Conservation (phyloP, 2,329 filamentous ascomycete species). For the Gliomastix tumulicola region DNA sequence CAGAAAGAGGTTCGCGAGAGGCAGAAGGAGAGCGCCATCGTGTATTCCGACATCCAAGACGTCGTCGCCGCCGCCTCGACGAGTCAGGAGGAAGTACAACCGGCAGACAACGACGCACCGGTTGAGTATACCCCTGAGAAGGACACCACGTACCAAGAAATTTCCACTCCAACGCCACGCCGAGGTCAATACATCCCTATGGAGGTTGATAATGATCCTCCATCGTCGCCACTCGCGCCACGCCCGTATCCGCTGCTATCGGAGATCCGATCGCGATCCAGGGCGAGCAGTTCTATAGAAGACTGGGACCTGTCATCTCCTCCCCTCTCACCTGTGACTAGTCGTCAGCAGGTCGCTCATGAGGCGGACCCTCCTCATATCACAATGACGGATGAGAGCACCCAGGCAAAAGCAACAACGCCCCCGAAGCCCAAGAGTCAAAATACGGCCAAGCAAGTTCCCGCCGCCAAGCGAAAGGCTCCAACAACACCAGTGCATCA, state of each 20-base stretch:
- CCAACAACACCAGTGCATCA: no score
- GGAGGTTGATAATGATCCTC: conserved; percentile 43
- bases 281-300: conserved; percentile 19
- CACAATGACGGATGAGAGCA: conserved; percentile 5
- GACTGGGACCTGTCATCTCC: conserved; percentile 53
- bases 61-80: conserved; percentile 11
- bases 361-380: conserved; percentile 8
- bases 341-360: conserved; percentile 14
- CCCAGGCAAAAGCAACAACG: conserved; percentile 6
- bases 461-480: conserved; percentile 6
- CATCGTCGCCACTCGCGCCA: conserved; percentile 52
- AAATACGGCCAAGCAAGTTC: conserved; percentile 1
- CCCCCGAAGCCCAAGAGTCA: not conserved
- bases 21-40: conserved; percentile 57
- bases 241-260: conserved; percentile 43
- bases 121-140: conserved; percentile 36
- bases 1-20: conserved; percentile 72
- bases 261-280: conserved; percentile 44
- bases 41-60: conserved; percentile 64
- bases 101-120: conserved; percentile 7
- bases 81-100: conserved; percentile 7
- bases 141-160: conserved; percentile 37
- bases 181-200: conserved; percentile 44
- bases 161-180: conserved; percentile 50
- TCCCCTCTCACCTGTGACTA: conserved; percentile 39